These are phyloP conservation scores for Lepidium africanum DNA, from an alignment of 345 rosid species.

Conservation along the genomic window DNA sequence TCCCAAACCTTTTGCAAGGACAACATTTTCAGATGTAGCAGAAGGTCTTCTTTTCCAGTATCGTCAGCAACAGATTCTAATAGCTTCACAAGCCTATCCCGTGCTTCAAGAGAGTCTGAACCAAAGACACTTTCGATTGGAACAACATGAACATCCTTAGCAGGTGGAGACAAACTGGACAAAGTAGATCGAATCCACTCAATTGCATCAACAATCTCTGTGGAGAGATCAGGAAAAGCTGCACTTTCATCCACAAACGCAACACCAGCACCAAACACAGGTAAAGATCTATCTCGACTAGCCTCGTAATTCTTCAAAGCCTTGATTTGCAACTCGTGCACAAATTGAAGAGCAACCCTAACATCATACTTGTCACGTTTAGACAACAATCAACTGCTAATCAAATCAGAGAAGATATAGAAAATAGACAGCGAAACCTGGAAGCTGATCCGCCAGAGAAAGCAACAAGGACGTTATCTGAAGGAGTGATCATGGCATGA, in stretches of 20 bases:
- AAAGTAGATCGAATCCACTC: slow-evolving; percentile 44
- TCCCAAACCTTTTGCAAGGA: slow-evolving; percentile 65
- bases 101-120: slow-evolving; percentile 38
- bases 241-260: slow-evolving; percentile 67
- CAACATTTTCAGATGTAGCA: slow-evolving; percentile 55
- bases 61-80: slow-evolving; percentile 49
- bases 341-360: slow-evolving; percentile 83
- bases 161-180: slow-evolving; percentile 46
- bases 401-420: neutral
- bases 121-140: slow-evolving; percentile 46
- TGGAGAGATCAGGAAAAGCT: slow-evolving; percentile 25
- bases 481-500: slow-evolving; percentile 81
- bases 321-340: slow-evolving; percentile 72
- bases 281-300: slow-evolving; percentile 67
- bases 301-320: slow-evolving; percentile 84
- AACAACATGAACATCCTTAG: slow-evolving; percentile 55
- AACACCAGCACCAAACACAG: slow-evolving; percentile 86
- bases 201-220: slow-evolving; percentile 27
- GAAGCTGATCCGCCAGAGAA: slow-evolving; percentile 93
- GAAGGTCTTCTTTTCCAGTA: slow-evolving; percentile 84
- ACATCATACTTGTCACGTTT: neutral
- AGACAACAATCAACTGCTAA: neutral
- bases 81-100: slow-evolving; percentile 43
- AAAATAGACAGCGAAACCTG: slow-evolving; percentile 34
- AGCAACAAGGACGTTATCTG: slow-evolving; percentile 84